Conservation (phyloP, 2,329 filamentous ascomycete species). For the Aspergillus unguis region DNA sequence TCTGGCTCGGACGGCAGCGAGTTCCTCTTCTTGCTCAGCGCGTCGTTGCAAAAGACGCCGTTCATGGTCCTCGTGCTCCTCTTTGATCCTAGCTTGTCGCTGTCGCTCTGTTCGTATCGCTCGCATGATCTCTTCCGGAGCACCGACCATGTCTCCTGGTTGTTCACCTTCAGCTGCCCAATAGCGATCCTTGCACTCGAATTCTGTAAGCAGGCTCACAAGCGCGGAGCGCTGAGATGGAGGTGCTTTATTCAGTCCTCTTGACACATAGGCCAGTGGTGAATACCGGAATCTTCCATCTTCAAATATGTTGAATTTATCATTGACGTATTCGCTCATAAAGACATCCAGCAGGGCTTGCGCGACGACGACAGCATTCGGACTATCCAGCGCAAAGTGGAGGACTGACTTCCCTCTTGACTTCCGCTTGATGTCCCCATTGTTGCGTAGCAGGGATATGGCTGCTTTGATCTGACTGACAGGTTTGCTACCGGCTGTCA, state of each 20-base stretch:
- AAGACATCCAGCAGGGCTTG: constrained; percentile 8
- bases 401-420: constrained; percentile 7
- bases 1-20: background rate
- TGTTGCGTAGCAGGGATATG: background rate
- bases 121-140: constrained; percentile 5
- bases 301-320: constrained; percentile 9
- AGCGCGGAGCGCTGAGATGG: constrained; percentile 1
- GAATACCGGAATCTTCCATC: constrained; percentile 6
- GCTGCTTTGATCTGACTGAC: constrained; percentile 8
- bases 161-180: constrained; percentile 10
- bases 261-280: constrained; percentile 3
- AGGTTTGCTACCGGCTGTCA: background rate
- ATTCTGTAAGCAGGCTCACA: background rate
- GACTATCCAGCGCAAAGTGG: constrained; percentile 7
- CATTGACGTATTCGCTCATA: constrained; percentile 9
- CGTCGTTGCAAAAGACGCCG: constrained; percentile 1
- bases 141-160: constrained; percentile 3
- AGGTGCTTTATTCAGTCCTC: constrained; percentile 2
- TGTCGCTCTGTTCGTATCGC: background rate
- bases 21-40: constrained; percentile 4
- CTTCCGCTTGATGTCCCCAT: constrained; percentile 6
- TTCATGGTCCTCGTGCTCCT: constrained; percentile 10
- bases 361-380: constrained; percentile 2
- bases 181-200: constrained; percentile 6
- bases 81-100: background rate